Conservation (phyloP, 805 yeast species). For the Cyberlindnera lachancei region DNA sequence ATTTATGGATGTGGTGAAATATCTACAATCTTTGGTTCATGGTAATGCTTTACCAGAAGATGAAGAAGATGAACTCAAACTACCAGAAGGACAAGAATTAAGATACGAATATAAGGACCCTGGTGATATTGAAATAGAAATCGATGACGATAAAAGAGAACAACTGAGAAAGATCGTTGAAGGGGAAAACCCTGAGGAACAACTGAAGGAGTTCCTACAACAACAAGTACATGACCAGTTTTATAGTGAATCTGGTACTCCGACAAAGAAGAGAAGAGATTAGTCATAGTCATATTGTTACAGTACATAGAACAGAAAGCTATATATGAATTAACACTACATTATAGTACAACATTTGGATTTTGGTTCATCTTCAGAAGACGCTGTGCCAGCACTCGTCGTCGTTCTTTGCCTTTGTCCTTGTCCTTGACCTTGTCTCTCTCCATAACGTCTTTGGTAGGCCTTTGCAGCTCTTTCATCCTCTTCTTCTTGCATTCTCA, state of each 20-base stretch:
- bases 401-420: slow-evolving; percentile 3
- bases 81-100: slow-evolving; percentile 34
- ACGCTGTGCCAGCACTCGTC: slow-evolving; percentile 1
- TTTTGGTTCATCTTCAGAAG: slow-evolving; percentile 3
- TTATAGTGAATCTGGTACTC: slow-evolving; percentile 21
- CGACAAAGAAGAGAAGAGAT: slow-evolving; percentile 26
- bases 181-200: slow-evolving; percentile 78
- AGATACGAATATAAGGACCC: slow-evolving; percentile 50
- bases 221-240: slow-evolving; percentile 58
- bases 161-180: slow-evolving; percentile 63
- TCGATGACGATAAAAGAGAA: slow-evolving; percentile 48
- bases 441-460: slow-evolving; percentile 25
- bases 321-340: too few species aligned
- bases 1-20: slow-evolving; percentile 67
- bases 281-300: too few species aligned
- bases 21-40: slow-evolving; percentile 39
- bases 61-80: slow-evolving; percentile 20
- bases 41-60: slow-evolving; percentile 21
- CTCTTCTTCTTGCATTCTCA: slow-evolving; percentile 46
- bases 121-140: slow-evolving; percentile 34
- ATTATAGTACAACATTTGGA: slow-evolving; percentile 19
- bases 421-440: slow-evolving; percentile 5
- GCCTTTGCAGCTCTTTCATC: slow-evolving; percentile 42
- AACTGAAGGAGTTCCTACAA: slow-evolving; percentile 58
- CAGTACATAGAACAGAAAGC: neutral